Base-by-base conservation (phyloP, 768 basidiomycete species). In the Pisolithus tinctorius region DNA sequence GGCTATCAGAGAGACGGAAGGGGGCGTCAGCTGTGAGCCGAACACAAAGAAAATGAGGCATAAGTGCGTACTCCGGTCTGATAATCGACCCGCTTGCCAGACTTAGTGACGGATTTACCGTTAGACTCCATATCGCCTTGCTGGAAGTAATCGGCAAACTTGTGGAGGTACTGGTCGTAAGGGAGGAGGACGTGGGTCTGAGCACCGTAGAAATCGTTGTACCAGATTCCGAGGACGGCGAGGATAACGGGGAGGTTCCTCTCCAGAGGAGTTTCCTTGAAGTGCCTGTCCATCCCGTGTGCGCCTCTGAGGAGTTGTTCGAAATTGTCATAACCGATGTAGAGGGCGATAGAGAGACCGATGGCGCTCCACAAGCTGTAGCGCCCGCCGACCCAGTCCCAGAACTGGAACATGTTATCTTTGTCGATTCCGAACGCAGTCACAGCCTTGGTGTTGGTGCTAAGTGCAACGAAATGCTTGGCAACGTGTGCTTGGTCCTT, bases 61-160 rank as follows among this genome's bases (percentile, higher is more conserved):
- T 30, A 5, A 2, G 10, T 26, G 69, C 88, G 45, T 73, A 93
- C 93, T 50, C 95, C 96, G 49, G 95, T 98, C 75, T 98, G 84
- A 72, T 98, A 99, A 71, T 89, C 72, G 10, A 99, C 95, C 47
- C 89, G 87, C 57, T 89, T 78, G 6, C 96, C 96, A 53, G 82
- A 78, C 74, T 98, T 99, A 58, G 96, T 98, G 55, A 97, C 80
- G 50, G 82, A 89, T 76, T 98, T 99, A 51, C 96, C 96, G 68
- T 99, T 97, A 23, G 93, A 96, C 71, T 99, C 96, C 96, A 99
- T 99, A 70, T 99, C 96, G 43, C 94, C 95, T 70, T 98, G 96
- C 70, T 97, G 96, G 89, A 99, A 99, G 77, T 98, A 98, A 70
- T 99, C 96, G 36, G 96, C 95, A 61, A 99, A 99, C 70, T 95